Base-by-base conservation (phyloP, 441 rosid species). In the Populus tomentosa region DNA sequence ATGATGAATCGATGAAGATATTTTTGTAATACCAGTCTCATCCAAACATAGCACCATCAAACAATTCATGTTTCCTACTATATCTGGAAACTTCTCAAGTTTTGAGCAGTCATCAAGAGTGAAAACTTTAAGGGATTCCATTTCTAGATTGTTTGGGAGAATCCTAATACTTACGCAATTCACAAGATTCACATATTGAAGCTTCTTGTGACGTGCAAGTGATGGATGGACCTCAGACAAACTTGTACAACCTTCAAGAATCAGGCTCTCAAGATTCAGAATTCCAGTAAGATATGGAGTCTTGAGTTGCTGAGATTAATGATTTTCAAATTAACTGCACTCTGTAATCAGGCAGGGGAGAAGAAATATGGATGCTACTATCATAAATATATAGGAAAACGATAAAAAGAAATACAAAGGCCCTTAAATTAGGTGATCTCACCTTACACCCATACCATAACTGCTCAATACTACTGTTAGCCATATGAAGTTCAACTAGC, bases 11-110 rank as follows among this genome's bases (percentile, higher is more conserved):
- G 80, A 65, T 18, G 68, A 53, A 36, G 80, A 79, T 3, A 73
- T 26, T 74, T 73, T 42, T 7, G 2, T 1, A 21, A 78, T 79
- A 36, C 67, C 11, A 16, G 79, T 77, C 24, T 23, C 78, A n/a
- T 76, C 81, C 14, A 76, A 70, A 42, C n/a, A 7, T 35, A 85
- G 75, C 63, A 28, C 67, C 40, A 24, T 53, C 70, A 68, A 74
- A 13, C 11, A 2, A 2, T 71, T 23, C 82, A 79, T 72, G 80
- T 74, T 67, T 73, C 82, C 68, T 33, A 80, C 75, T 86, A 88
- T 35, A 10, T 68, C 71, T 5, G 71, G 71, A 18, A 68, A 73
- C 10, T 16, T 53, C 1, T 65, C 36, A 6, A 80, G 66, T 11
- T 59, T 76, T 2, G 69, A 68, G 78, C 80, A 85, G 2, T 81